phyloP scores from a whole-genome alignment of 331 rosid genomes.

The Quercus tomentella region DNA sequence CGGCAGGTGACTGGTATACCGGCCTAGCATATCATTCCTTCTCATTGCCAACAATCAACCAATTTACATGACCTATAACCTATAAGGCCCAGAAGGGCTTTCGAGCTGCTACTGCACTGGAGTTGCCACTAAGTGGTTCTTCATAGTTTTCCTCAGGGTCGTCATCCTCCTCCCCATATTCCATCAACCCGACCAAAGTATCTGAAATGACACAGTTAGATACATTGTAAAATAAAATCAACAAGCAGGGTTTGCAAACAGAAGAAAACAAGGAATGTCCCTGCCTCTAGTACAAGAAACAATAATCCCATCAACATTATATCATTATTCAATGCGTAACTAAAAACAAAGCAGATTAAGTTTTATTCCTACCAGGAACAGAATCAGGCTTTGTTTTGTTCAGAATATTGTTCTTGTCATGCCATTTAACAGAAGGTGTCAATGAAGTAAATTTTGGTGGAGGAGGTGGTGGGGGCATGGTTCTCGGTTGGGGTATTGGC shows the following conservation, averaged over 20 bases:
- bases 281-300: background rate
- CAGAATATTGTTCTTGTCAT: conserved; percentile 35
- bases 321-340: background rate
- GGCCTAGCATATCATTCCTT: background rate
- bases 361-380: conserved; percentile 65
- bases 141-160: conserved; percentile 52
- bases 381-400: conserved; percentile 36
- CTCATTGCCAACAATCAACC: conserved; percentile 11
- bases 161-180: conserved; percentile 94
- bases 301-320: background rate
- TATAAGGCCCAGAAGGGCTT: conserved; percentile 95
- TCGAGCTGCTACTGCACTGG: conserved; percentile 31
- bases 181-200: conserved; percentile 87
- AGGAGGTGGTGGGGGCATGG: conserved; percentile 48
- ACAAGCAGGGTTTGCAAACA: background rate
- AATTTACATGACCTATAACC: conserved; percentile 1
- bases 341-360: conserved; percentile 1
- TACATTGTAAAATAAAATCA: background rate
- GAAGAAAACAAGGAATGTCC: background rate
- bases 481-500: conserved; percentile 45
- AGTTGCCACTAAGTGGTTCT: conserved; percentile 31
- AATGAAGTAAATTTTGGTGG: conserved; percentile 55
- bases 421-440: conserved; percentile 30
- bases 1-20: conserved; percentile 19
- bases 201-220: conserved; percentile 40